Percentiles rank a stretch among this genome's conserved stretches.
These are phyloP conservation scores for Aspergillus luchuensis DNA, from an alignment of 2,329 filamentous ascomycete species.

Conservation along the genomic window DNA sequence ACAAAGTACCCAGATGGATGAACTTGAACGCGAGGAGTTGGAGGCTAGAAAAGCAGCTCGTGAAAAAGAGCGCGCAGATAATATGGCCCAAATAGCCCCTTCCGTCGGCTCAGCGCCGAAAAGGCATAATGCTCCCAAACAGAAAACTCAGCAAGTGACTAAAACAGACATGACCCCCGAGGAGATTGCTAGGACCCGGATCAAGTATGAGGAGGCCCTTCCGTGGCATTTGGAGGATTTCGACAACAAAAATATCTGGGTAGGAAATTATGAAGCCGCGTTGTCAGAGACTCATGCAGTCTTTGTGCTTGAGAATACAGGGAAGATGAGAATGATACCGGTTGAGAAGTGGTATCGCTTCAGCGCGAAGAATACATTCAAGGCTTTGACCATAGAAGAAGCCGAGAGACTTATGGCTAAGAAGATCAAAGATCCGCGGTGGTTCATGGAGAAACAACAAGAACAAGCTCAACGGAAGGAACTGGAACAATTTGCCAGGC, in stretches of 20 bases:
- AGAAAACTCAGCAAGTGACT: conserved; percentile 85
- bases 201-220: conserved; percentile 88
- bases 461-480: conserved; percentile 58
- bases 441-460: conserved; percentile 69
- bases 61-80: conserved; percentile 81
- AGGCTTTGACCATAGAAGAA: conserved; percentile 76
- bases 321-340: conserved; percentile 80
- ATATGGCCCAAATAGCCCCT: conserved; percentile 90
- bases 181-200: conserved; percentile 65
- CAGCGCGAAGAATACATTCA: conserved; percentile 61
- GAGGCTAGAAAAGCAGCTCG: conserved; percentile 70
- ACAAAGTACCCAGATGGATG: conserved; percentile 59
- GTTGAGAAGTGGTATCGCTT: conserved; percentile 92
- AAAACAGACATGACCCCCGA: conserved; percentile 74
- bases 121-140: conserved; percentile 66
- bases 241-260: conserved; percentile 92
- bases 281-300: conserved; percentile 80
- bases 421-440: conserved; percentile 74
- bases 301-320: conserved; percentile 70
- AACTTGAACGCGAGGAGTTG: conserved; percentile 63
- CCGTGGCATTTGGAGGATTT: conserved; percentile 98
- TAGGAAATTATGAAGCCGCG: conserved; percentile 85
- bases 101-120: conserved; percentile 69
- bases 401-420: conserved; percentile 81
- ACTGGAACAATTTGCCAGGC: conserved; percentile 57